Evolutionary conservation across 2,329 filamentous ascomycete genomes (phyloP).

Genomic region (Penicillium sp.): DNA sequence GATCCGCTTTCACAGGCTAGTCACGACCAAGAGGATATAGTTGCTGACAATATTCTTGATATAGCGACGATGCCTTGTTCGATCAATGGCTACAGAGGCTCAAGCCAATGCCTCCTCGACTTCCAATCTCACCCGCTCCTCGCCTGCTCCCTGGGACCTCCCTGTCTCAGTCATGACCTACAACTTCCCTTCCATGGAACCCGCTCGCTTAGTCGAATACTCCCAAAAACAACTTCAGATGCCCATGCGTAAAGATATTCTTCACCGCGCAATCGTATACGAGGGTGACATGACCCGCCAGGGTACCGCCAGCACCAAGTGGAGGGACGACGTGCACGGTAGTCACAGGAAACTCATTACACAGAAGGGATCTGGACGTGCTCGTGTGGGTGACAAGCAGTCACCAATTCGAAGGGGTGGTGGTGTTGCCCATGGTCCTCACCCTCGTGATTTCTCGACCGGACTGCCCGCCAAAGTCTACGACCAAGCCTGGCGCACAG

Average conservation of each 20-base stretch:
- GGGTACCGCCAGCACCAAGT: conserved; percentile 82
- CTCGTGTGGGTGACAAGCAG: conserved; percentile 77
- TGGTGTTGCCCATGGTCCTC: conserved; percentile 85
- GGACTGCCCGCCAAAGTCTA: conserved; percentile 85
- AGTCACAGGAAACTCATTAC: conserved; percentile 76
- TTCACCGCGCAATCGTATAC: conserved; percentile 88
- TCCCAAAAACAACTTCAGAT: conserved; percentile 79
- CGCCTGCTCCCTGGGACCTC: conserved; percentile 42
- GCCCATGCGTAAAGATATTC: conserved; percentile 83
- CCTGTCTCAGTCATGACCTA: conserved; percentile 83
- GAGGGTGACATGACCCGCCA: conserved; percentile 87
- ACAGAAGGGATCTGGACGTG: conserved; percentile 82
- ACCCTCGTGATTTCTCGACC: conserved; percentile 86
- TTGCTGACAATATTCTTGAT: conserved; percentile 20
- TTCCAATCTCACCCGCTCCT: conserved; percentile 25
- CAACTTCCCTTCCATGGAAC: conserved; percentile 86
- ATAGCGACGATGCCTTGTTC: conserved; percentile 46
- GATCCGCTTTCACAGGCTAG: background rate
- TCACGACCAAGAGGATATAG: background rate
- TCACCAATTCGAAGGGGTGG: conserved; percentile 80
- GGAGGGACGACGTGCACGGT: conserved; percentile 77
- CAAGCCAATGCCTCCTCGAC: conserved; percentile 25
- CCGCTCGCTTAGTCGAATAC: conserved; percentile 73
- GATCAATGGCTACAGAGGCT: conserved; percentile 53
- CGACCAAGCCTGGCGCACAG: conserved; percentile 91